These are phyloP conservation scores for Wallacemonas sp. DNA, from an alignment of 208 protist species.

Conservation along the genomic window DNA sequence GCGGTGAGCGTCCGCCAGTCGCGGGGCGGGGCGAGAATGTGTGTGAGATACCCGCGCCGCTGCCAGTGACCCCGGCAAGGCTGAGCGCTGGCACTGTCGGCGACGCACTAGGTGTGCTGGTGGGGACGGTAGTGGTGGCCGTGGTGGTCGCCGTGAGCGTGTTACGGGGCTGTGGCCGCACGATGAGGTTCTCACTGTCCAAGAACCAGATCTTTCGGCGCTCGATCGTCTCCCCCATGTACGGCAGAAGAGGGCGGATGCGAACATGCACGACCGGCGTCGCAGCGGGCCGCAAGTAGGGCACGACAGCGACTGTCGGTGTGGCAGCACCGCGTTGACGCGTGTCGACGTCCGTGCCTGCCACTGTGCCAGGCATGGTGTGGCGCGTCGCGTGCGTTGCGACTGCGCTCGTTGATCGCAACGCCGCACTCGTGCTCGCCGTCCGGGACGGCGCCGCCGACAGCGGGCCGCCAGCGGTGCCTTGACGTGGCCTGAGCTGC, in stretches of 20 bases:
- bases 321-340: background rate
- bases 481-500: too few species aligned
- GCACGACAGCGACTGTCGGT: background rate
- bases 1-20: background rate
- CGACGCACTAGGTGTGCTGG: constrained; percentile 2
- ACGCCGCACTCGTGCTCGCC: too few species aligned
- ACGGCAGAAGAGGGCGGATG: constrained; percentile 60
- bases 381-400: too few species aligned
- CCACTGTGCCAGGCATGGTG: background rate
- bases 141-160: background rate
- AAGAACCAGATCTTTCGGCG: constrained; percentile 69
- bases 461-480: too few species aligned
- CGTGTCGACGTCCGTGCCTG: background rate
- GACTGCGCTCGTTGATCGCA: too few species aligned
- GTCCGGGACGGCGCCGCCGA: too few species aligned
- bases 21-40: background rate
- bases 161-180: constrained; percentile 16
- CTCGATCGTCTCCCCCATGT: constrained; percentile 59
- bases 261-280: constrained; percentile 68
- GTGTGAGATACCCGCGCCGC: background rate
- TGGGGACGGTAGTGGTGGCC: background rate
- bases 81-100: constrained; percentile 14
- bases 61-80: background rate
- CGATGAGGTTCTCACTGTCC: constrained; percentile 80
- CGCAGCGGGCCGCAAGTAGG: background rate